Evolutionary conservation across 352 stramenopile genomes (phyloP), one percentile per base, ranked within the genome.

Genomic region (Phytophthora citrophthora): DNA sequence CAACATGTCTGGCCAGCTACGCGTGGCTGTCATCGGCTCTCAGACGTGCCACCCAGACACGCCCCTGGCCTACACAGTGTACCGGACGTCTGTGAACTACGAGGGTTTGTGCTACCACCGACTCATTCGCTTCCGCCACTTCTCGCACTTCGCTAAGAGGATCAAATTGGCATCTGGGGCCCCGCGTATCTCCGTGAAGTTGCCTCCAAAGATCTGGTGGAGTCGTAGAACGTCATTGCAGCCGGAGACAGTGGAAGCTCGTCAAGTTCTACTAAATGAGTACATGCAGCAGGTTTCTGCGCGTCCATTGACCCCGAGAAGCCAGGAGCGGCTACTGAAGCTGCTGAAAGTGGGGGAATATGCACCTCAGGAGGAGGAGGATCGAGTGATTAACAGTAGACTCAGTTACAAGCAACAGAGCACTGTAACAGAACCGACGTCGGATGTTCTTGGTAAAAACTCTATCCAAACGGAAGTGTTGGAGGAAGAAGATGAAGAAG

Each of bases 241-340:
- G 11, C 67, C 79, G 1, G 85, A 89, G 27, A 76, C 85, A 7
- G 72, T 94, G 9, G 83, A 93, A 46, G 76, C 70, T 13, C 67
- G 85, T 23, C 83, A 91, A 77, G 85, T 93, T 5, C 36, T 91
- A 73, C 54, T 91, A 6, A 88, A 92, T 46, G 81, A 94, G 46
- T 92, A 76, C 51, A 91, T 94, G 78, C 73, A 81, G 26, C 71
- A 86, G 32, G 57, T 90, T 29, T 78, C 57, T 34, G 61, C 49
- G 11, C 67, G 61, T 20, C 64, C 86, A 15, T 54, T 94, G 50
- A 77, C 79, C 11, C 49, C 69, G 11, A 43, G 54, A 8, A 82
- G 64, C 26, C 71, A 88, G 11, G 64, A 89, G 36, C 56, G 56
- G n/a, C 58, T 94, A 4, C 44, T 86, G 45, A 77, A 86, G 46